Conservation (phyloP, 1,139 yeast genomes). For the Kurtzmaniella quercitrusa region DNA sequence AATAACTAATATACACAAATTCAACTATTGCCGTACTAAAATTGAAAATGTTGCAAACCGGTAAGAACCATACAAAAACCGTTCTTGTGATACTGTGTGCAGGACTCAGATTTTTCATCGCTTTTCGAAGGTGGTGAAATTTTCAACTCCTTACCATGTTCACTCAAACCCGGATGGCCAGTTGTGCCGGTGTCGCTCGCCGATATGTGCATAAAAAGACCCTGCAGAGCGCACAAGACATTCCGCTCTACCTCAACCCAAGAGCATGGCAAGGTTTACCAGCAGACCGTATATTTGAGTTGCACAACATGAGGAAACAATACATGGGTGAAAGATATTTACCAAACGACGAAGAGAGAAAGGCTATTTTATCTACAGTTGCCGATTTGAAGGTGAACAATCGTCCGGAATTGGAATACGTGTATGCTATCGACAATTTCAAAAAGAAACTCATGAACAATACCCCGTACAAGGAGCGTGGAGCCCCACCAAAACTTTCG, state of each 20-base stretch:
- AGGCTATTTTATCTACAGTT: slow-evolving; percentile 43
- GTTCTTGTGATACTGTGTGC: too few relatives aligned
- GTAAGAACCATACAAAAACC: too few relatives aligned
- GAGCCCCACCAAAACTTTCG: slow-evolving; percentile 38
- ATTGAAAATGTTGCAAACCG: too few relatives aligned
- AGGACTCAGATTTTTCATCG: not conserved
- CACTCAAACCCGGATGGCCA: not conserved
- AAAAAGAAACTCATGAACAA: slow-evolving; percentile 44
- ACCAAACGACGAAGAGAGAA: slow-evolving; percentile 48
- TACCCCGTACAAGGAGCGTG: slow-evolving; percentile 35
- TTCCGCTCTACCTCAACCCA: slow-evolving; percentile 48
- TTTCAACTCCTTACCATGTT: not conserved
- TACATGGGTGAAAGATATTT: slow-evolving; percentile 55
- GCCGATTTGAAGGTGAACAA: slow-evolving; percentile 24
- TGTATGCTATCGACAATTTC: slow-evolving; percentile 43
- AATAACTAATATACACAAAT: too few relatives aligned
- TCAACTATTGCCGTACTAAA: too few relatives aligned
- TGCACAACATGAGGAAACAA: slow-evolving; percentile 57
- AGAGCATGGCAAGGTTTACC: slow-evolving; percentile 68
- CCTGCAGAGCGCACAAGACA: not conserved
- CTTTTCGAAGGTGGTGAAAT: not conserved
- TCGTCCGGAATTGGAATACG: slow-evolving; percentile 39
- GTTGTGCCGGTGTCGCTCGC: not conserved
- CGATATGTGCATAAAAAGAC: not conserved
- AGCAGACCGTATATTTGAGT: slow-evolving; percentile 55